These are phyloP conservation scores for Annulohypoxylon truncatum DNA, from an alignment of 2,329 filamentous ascomycete species.

Conservation along the genomic window DNA sequence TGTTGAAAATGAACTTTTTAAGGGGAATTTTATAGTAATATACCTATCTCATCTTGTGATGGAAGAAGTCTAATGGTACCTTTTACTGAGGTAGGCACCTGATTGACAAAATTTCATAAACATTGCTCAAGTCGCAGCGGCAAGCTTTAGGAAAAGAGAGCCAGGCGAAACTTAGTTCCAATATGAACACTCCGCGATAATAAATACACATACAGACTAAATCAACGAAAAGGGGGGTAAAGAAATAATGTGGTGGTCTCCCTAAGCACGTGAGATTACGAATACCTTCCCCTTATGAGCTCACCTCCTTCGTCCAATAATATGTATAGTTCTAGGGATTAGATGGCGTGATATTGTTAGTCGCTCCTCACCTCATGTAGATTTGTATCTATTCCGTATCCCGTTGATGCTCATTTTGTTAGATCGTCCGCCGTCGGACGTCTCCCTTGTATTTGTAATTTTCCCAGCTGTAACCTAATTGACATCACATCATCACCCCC, in stretches of 20 bases:
- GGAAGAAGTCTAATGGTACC: too few species aligned
- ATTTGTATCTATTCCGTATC: neutral
- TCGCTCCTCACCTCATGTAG: neutral
- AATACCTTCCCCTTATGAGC: conserved; percentile 16
- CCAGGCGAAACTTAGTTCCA: neutral
- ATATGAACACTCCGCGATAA: too few species aligned
- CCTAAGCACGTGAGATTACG: conserved; percentile 1
- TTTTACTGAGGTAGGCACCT: too few species aligned
- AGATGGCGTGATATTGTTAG: neutral
- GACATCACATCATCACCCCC: conserved; percentile 12
- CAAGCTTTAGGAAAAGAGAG: neutral
- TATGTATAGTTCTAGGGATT: neutral
- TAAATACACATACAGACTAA: too few species aligned
- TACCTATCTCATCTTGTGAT: too few species aligned
- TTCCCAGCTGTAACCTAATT: neutral
- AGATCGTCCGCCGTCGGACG: neutral
- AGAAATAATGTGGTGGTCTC: neutral
- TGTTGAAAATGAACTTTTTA: too few species aligned
- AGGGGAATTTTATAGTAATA: too few species aligned
- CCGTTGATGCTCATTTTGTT: neutral
- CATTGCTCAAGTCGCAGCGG: too few species aligned
- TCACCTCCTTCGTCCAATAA: conserved; percentile 16
- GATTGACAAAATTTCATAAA: too few species aligned
- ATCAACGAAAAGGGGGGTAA: neutral
- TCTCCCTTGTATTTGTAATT: neutral